Conservation (phyloP, 1,139 yeast genomes). For the Blastobotrys capitulatus region DNA sequence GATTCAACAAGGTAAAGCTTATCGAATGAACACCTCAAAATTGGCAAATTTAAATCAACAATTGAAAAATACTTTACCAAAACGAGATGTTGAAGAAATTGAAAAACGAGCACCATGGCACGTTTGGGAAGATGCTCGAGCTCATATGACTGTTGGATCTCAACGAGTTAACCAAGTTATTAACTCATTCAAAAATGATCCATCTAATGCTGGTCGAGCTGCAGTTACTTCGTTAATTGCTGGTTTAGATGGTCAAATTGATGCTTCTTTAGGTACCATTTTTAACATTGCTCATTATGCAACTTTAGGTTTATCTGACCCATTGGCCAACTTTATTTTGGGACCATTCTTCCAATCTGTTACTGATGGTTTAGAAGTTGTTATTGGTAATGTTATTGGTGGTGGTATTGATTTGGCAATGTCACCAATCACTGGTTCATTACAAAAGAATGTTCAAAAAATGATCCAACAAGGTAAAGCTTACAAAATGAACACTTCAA, state of each 20-base stretch:
- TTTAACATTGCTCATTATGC: constrained; percentile 22
- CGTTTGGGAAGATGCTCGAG: not conserved
- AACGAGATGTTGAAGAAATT: not conserved
- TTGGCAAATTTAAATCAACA: not conserved
- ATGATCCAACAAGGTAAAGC: constrained; percentile 14
- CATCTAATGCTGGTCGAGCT: constrained; percentile 25
- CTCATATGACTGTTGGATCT: constrained; percentile 19
- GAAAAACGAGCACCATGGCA: constrained; percentile 3
- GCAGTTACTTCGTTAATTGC: constrained; percentile 25
- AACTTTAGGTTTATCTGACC: constrained; percentile 26
- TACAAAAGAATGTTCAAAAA: constrained; percentile 12
- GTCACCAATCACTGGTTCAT: constrained; percentile 13
- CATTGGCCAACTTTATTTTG: constrained; percentile 23
- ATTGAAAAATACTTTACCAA: constrained; percentile 1
- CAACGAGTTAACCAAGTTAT: constrained; percentile 21
- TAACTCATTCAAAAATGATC: constrained; percentile 17
- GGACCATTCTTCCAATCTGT: constrained; percentile 33
- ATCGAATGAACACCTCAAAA: constrained; percentile 15
- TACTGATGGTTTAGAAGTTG: constrained; percentile 32
- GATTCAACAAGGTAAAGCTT: constrained; percentile 14
- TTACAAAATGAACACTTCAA: constrained; percentile 15
- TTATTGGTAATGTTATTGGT: constrained; percentile 23
- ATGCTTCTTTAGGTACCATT: constrained; percentile 26
- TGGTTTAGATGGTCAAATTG: constrained; percentile 33
- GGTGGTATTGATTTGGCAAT: constrained; percentile 16